These are phyloP conservation scores for Jatropha curcas DNA, from an alignment of 345 rosid species.

Conservation along the genomic window DNA sequence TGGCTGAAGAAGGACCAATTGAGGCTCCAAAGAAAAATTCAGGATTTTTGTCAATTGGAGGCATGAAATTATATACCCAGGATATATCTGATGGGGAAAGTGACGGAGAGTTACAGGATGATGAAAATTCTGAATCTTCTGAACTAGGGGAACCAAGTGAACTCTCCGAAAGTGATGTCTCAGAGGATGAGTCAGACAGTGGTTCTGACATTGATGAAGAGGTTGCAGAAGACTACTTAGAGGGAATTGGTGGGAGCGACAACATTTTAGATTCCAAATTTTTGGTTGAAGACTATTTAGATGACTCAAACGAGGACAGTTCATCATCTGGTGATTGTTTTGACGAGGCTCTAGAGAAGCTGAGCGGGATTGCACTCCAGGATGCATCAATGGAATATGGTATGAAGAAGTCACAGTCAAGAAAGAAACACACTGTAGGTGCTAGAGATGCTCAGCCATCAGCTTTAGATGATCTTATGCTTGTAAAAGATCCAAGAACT, in stretches of 20 bases:
- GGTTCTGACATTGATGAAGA: constrained; percentile 71
- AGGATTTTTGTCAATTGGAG: constrained; percentile 78
- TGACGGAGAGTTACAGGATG: constrained; percentile 42
- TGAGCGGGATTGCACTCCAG: constrained; percentile 63
- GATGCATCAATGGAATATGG: constrained; percentile 81
- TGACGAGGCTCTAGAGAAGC: constrained; percentile 51
- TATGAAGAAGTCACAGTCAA: constrained; percentile 43
- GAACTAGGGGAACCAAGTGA: constrained; percentile 37
- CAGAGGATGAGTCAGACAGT: constrained; percentile 43
- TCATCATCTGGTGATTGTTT: constrained; percentile 49
- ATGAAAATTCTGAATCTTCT: constrained; percentile 45
- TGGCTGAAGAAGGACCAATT: constrained; percentile 37
- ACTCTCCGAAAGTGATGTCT: constrained; percentile 50
- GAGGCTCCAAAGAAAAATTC: constrained; percentile 48
- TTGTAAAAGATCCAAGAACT: constrained; percentile 70
- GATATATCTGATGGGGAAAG: constrained; percentile 67
- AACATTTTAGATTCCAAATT: constrained; percentile 56
- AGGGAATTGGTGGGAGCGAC: constrained; percentile 82
- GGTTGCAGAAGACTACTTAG: constrained; percentile 80
- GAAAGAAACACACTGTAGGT: constrained; percentile 30
- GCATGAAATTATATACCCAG: constrained; percentile 68
- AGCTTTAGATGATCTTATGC: constrained; percentile 65
- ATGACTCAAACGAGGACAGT: constrained; percentile 47
- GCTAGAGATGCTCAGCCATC: constrained; percentile 43
- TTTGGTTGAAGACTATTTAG: constrained; percentile 50